Evolutionary conservation across 1,139 yeast genomes (phyloP).

Genomic region (Candida smagusa): DNA sequence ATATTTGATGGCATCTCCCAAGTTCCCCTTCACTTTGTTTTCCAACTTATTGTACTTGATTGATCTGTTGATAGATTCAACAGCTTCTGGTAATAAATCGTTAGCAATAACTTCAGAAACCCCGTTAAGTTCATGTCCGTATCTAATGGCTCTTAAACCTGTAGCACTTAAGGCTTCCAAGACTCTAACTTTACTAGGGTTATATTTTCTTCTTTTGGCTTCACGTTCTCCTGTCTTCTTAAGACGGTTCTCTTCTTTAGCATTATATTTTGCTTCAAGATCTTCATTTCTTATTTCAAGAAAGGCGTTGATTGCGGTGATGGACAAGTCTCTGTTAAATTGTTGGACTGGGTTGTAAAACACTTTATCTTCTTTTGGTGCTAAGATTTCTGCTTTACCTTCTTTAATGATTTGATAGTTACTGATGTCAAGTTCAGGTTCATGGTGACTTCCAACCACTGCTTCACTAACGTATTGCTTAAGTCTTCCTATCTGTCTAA

Average conservation of each 20-base stretch:
- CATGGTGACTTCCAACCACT: constrained; percentile 9
- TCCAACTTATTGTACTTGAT: constrained; percentile 61
- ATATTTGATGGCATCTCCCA: constrained; percentile 83
- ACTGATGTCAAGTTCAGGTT: constrained; percentile 14
- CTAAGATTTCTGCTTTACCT: constrained; percentile 77
- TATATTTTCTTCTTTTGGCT: constrained; percentile 7
- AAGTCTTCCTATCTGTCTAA: constrained; percentile 5
- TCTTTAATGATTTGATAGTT: constrained; percentile 58
- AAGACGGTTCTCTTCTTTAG: constrained; percentile 24
- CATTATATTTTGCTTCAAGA: constrained; percentile 30
- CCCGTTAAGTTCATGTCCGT: constrained; percentile 83
- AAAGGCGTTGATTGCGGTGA: constrained; percentile 86
- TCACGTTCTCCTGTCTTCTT: constrained; percentile 13
- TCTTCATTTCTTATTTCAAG: constrained; percentile 40
- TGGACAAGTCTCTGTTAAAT: constrained; percentile 88
- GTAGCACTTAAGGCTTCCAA: constrained; percentile 93
- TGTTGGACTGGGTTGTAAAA: constrained; percentile 97
- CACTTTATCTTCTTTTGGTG: constrained; percentile 76
- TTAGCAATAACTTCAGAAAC: constrained; percentile 78
- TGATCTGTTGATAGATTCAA: constrained; percentile 72
- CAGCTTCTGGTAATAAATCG: constrained; percentile 84
- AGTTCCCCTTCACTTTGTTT: constrained; percentile 55
- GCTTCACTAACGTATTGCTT: constrained; percentile 6
- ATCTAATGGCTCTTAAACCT: constrained; percentile 89
- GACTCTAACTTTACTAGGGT: constrained; percentile 25